Base-by-base conservation (phyloP, 2,329 filamentous ascomycete species). In the Raffaelea arxii region DNA sequence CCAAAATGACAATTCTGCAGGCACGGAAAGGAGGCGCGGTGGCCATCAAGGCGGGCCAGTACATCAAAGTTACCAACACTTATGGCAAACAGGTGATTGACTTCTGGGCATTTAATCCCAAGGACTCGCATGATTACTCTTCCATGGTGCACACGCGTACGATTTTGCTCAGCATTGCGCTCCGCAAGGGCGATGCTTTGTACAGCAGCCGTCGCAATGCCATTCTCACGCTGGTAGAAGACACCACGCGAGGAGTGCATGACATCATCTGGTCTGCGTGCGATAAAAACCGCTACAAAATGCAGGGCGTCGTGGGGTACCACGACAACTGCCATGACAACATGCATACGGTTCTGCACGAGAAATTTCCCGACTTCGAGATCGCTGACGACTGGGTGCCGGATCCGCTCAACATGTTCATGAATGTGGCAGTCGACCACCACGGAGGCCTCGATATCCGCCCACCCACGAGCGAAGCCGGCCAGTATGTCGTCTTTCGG, bases 1-100 rank as follows among this genome's bases (percentile, higher is more conserved):
- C 37, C 25, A 47, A 32, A 35, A 54, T 54, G 53, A 30, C 47
- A 3, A 24, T 62, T 47, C 59, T 72, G 27, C 67, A 66, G 32
- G 68, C 70, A 23, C 66, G 69, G 41, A 65, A 63, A 48, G 65
- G 58, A 11, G 64, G 64, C 22, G 67, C 67, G 46, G 60, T 68
- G 16, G 43, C 58, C 16, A 54, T 71, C 38, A 53, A 52, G 18
- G 46, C 53, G 6, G 59, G 60, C 25, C 67, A 72, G 50, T 62
- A 58, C 35, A 59, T 72, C 51, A 70, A 65, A 47, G 62, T 72
- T 47, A 65, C 62, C 54, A 72, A 73, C 55, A 70, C 68, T 2
- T 56, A 65, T 47, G 70, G 70, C 44, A 67, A 68, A 44, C 70
- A 73, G 56, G 70, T 74, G 19, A 59, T 73, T 36, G 70, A 74